These are phyloP conservation scores for Solanum aculeatissimum DNA, from an alignment of 305 asterid genomes.

Conservation along the genomic window DNA sequence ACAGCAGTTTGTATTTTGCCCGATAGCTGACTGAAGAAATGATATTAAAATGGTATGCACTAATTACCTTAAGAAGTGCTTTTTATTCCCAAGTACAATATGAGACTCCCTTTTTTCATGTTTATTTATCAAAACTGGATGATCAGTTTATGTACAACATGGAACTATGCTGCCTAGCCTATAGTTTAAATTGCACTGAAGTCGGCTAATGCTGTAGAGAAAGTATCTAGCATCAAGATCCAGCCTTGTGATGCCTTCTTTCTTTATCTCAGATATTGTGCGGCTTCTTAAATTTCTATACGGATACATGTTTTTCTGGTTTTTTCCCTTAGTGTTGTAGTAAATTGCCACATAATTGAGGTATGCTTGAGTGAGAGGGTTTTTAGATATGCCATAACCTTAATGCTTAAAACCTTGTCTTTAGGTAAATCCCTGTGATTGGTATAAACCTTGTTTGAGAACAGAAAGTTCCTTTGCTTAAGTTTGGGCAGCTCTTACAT, in stretches of 20 bases:
- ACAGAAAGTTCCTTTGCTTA: neutral
- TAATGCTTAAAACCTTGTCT: neutral
- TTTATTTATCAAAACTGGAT: neutral
- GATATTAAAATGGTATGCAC: neutral
- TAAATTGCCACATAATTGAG: neutral
- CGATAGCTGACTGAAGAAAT: neutral
- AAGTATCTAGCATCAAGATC: neutral
- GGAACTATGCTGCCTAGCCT: neutral
- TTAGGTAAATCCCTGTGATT: neutral
- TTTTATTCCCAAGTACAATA: neutral
- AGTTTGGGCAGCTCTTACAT: neutral
- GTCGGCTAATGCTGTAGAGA: neutral
- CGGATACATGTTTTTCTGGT: neutral
- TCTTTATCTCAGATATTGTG: neutral
- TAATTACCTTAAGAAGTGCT: neutral
- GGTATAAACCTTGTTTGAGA: neutral
- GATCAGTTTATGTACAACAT: neutral
- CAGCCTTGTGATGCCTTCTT: neutral
- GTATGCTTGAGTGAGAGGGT: neutral
- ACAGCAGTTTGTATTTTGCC: slow-evolving; percentile 12
- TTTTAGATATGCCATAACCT: neutral
- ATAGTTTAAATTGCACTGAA: neutral
- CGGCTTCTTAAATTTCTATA: neutral
- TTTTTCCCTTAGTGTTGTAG: neutral
- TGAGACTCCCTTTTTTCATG: neutral